phyloP scores from a whole-genome alignment of 148 eudicot genomes.

The Fallopia convolvulus region DNA sequence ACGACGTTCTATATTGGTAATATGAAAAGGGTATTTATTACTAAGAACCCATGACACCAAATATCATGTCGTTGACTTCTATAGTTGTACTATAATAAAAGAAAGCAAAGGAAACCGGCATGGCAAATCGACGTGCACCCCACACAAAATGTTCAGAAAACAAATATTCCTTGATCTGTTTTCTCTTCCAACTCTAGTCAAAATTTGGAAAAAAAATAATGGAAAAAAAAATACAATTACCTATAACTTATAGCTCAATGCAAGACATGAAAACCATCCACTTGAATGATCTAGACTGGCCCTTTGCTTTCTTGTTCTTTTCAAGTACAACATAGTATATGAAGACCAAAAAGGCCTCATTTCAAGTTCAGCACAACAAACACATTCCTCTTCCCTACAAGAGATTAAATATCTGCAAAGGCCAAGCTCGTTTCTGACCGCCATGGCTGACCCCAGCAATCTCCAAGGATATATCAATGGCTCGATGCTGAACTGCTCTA shows the following conservation, averaged over 20 bases:
- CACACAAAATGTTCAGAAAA: neutral
- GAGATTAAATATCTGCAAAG: conserved; percentile 67
- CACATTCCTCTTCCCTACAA: conserved; percentile 4
- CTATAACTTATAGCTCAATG: neutral
- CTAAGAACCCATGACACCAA: too few species aligned
- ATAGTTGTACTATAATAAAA: neutral
- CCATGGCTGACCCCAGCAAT: conserved; percentile 41
- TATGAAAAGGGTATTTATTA: too few species aligned
- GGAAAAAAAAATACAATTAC: neutral
- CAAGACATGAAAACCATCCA: neutral
- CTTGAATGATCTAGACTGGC: too few species aligned
- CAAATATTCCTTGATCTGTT: neutral
- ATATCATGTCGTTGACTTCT: neutral
- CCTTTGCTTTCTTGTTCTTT: neutral
- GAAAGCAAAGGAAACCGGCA: neutral
- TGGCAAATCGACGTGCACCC: neutral
- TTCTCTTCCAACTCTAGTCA: neutral
- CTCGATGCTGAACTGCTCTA: conserved; percentile 75
- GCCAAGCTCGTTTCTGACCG: conserved; percentile 59
- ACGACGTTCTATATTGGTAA: too few species aligned
- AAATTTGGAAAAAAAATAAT: neutral
- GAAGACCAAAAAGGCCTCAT: neutral
- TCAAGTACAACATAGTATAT: neutral
- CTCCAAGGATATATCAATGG: conserved; percentile 91
- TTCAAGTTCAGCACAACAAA: neutral